Evolutionary conservation across 768 basidiomycete genomes (phyloP).

Genomic region (Lactarius vividus): DNA sequence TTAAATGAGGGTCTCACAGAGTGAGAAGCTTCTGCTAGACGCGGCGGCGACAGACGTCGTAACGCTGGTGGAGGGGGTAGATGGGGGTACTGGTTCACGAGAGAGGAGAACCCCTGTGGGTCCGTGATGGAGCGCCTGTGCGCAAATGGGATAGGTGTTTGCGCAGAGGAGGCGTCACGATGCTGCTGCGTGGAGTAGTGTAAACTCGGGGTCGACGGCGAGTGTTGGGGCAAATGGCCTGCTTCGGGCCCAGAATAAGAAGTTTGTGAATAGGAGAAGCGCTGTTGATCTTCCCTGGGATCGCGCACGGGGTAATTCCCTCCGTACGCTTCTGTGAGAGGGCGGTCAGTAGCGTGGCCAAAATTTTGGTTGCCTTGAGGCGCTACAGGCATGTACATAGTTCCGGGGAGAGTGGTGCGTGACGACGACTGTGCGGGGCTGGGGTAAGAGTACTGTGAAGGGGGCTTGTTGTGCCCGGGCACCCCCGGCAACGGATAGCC

Average conservation of each 20-base stretch:
- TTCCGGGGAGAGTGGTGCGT: constrained; percentile 42
- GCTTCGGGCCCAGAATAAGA: constrained; percentile 39
- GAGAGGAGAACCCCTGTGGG: constrained; percentile 46
- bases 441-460: constrained; percentile 26
- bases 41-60: constrained; percentile 29
- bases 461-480: constrained; percentile 10
- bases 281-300: constrained; percentile 50
- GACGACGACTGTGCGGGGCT: constrained; percentile 35
- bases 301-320: constrained; percentile 45
- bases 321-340: constrained; percentile 46
- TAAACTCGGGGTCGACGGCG: constrained; percentile 35
- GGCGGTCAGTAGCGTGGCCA: constrained; percentile 50
- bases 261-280: constrained; percentile 51
- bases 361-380: constrained; percentile 38
- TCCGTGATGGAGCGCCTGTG: constrained; percentile 60
- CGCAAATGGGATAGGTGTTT: constrained; percentile 48
- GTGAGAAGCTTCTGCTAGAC: constrained; percentile 21
- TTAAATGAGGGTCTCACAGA: constrained; percentile 25
- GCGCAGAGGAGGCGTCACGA: constrained; percentile 31
- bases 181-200: constrained; percentile 37
- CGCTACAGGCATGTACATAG: constrained; percentile 36
- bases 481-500: constrained; percentile 23
- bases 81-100: constrained; percentile 47
- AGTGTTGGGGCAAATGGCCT: constrained; percentile 23
- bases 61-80: constrained; percentile 47